Evolutionary conservation across 1,284 basidiomycete species (phyloP), one percentile per base, ranked within the genome.

Genomic region (Boletus holoroseus): DNA sequence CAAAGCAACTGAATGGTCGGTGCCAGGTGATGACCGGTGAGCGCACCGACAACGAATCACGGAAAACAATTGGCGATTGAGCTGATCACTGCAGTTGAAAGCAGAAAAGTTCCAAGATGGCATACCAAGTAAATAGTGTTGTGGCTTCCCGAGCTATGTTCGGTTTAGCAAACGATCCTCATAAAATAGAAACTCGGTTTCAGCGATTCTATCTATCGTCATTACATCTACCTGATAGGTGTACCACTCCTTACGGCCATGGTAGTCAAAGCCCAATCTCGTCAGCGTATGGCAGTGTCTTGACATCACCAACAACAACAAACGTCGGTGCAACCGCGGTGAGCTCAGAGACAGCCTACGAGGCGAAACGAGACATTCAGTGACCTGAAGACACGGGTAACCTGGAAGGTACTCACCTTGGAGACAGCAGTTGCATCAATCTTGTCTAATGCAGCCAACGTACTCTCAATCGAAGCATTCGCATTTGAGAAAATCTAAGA

Each of bases 251-350:
- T 44, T 28, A 34, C 24, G 20, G 30, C 34, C 28, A n/a, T 15
- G 24, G 34, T 49, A 31, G 1, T 81, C 71, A 90, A 60, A 93
- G 81, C 55, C 88, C 91, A 59, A 93, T 71, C 71, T 94, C 91
- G 66, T 93, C 91, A 49, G 82, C 79, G 69, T 87, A 88, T 39
- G 93, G 93, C 46, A 96, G 78, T 36, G 79, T 67, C 63, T 77
- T 71, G 59, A 83, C 73, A 66, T 94, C 83, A 50, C 93, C 94
- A 48, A 95, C 76, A 26, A 84, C 86, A 42, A 96, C 90, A 57
- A 79, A 91, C 31, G 91, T 93, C 26, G 92, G 90, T 73, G 91
- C 89, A 60, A 74, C 72, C 68, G 79, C 78, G 59, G 86, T 64
- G 40, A 91, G 76, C 31, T 73, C 65, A 11, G 77, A 73, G 47